Base-by-base conservation (phyloP, 2,329 filamentous ascomycete genomes). In the Drechslerella dactyloides region DNA sequence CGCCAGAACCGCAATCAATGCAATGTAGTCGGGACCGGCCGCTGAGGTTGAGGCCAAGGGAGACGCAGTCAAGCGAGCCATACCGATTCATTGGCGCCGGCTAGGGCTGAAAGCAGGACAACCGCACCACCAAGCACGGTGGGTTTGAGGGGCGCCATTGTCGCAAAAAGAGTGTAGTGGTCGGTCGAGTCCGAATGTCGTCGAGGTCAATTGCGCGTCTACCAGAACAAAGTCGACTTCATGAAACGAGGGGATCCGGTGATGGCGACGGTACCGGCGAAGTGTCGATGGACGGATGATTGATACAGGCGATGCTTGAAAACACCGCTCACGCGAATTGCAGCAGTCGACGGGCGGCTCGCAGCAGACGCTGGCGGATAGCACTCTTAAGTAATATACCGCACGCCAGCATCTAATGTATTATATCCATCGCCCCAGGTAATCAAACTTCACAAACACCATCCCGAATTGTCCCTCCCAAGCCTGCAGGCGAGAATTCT, bases 81-180 rank as follows among this genome's bases (percentile, higher is more conserved):
- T 72, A 72, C 68, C 68, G 68, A 42, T 55, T 65, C 50, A 65
- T 72, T 60, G 60, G 68, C 68, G 68, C 68, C 68, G 30, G 68
- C 56, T 72, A 72, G 68, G 68, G 68, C 68, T 65, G 68, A 65
- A 56, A 60, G 55, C 50, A 72, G 62, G 54, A 72, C 50, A 72
- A 72, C 60, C 33, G 68, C 68, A 65, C 50, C 55, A 52, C 68
- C 68, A 72, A 72, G 60, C 13, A 61, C 55, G 11, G 60, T 63
- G 40, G 37, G 35, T 61, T 55, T 72, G 53, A 44, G 60, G 33
- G 60, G 51, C n/a, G 68, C 60, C 68, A 72, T 72, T 61, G 48
- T 65, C 15, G 68, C 51, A 56, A 53, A 62, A 30, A 55, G 19
- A 44, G n/a, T 15, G 17, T 57, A 65, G 54, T 53, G 57, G 27